Evolutionary conservation across 2,329 filamentous ascomycete species (phyloP).

Genomic region (Penicillium sp.): DNA sequence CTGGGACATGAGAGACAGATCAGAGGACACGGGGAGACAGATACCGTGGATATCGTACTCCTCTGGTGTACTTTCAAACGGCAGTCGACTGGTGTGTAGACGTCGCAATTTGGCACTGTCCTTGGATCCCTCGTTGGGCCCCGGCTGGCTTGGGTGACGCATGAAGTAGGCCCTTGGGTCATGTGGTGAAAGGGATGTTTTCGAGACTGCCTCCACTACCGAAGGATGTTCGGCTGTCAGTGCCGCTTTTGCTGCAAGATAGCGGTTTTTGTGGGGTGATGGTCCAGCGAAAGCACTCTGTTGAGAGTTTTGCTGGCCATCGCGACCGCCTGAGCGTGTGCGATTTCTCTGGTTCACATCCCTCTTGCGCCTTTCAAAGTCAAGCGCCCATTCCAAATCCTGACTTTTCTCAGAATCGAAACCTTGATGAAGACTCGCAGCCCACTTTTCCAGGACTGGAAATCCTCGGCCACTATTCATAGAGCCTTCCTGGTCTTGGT

Average conservation of each 20-base stretch:
- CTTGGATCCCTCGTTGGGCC: background rate
- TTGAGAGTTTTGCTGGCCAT: background rate
- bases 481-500: background rate
- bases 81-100: constrained; percentile 8
- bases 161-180: constrained; percentile 22
- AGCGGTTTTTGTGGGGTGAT: constrained; percentile 16
- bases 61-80: constrained; percentile 22
- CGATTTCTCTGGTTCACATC: constrained; percentile 17
- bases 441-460: constrained; percentile 24
- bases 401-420: background rate
- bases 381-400: constrained; percentile 20
- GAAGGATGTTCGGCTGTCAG: constrained; percentile 6
- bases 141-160: background rate
- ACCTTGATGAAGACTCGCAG: constrained; percentile 17
- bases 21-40: background rate
- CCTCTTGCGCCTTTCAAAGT: constrained; percentile 24
- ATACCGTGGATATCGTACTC: constrained; percentile 12
- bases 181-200: background rate
- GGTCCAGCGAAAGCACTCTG: background rate
- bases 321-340: background rate
- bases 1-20: background rate
- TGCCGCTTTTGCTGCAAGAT: constrained; percentile 20
- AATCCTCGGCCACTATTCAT: constrained; percentile 23
- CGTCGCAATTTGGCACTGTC: background rate
- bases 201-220: constrained; percentile 2